Base-by-base conservation (phyloP, 163 green algal genomes). In the Chloromonas sp. region DNA sequence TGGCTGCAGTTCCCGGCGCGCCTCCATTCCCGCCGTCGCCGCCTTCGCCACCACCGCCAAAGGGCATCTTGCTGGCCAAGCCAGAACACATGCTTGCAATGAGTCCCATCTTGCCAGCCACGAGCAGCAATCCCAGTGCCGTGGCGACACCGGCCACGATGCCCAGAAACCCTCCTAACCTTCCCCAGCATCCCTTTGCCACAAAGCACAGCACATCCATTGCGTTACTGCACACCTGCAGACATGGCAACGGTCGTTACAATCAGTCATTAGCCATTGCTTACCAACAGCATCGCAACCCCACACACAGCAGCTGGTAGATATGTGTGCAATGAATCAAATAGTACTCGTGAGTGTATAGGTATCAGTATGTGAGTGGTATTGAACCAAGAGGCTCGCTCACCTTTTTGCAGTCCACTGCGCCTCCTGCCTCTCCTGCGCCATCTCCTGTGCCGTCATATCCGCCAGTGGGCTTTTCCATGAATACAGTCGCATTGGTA, bases 401-500 rank as follows among this genome's bases (percentile, higher is more conserved):
- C 76, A 88, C 85, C 85, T 84, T 58, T 70, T n/a, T 81, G 82
- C 85, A 88, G 81, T 85, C 66, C 0, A 61, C 77, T n/a, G 1
- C 74, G 3, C 60, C 84, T 61, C 2, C 58, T 61, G 60, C 36
- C 0, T 0, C 36, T 60, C 87, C 87, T 1, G 14, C 61, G 71
- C 90, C 90, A 82, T 89, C 86, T 0, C 88, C 90, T 1, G 87
- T 89, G 70, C 87, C 87, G 57, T 91, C 84, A 70, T 87, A 82
- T 0, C 90, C 90, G 5, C 90, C 90, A 0, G 84, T 84, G 5
- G 91, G 89, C 1, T 66, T 81, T 0, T 83, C 58, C 5, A 86
- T 85, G 62, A 93, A 95, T 15, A 89, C 60, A 0, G 93, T 97
- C 11, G 90, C 90, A 59, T 94, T 95, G n/a, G 90, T 93, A 78